Percentiles rank a stretch among this genome's conserved stretches.
phyloP scores from a whole-genome alignment of 208 protist species.

The Leishmania lainsoni region DNA sequence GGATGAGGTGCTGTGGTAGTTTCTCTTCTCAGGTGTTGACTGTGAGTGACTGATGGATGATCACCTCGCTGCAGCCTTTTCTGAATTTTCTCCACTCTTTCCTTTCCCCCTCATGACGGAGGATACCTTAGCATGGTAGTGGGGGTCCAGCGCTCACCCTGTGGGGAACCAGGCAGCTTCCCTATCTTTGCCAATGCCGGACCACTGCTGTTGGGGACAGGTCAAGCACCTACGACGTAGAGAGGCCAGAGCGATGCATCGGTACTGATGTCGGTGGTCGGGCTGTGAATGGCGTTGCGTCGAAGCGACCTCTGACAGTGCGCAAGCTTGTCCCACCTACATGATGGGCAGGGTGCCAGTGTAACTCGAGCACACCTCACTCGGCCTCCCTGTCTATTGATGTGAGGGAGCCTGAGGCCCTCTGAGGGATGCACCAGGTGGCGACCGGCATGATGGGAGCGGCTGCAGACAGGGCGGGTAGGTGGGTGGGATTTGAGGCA shows the following conservation, averaged over 20 bases:
- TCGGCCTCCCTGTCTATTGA: not conserved
- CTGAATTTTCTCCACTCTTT: not conserved
- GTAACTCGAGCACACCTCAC: not conserved
- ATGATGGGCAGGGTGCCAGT: not conserved
- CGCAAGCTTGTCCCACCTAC: not conserved
- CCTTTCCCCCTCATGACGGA: not conserved
- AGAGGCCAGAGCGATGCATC: not conserved
- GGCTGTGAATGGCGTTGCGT: not conserved
- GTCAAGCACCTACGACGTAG: not conserved
- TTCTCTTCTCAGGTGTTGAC: not conserved
- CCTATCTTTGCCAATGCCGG: not conserved
- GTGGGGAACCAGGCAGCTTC: not conserved
- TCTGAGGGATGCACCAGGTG: not conserved
- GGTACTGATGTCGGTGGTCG: not conserved
- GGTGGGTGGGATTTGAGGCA: not conserved
- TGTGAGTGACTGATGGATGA: not conserved
- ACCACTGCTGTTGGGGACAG: not conserved
- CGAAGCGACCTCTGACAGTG: not conserved
- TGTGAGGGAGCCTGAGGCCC: not conserved
- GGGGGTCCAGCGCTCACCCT: no score
- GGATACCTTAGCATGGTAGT: no score
- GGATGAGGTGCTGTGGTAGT: constrained; percentile 43
- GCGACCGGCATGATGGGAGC: not conserved
- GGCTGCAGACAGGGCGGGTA: not conserved
- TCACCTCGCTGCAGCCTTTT: not conserved